Evolutionary conservation across 2,329 filamentous ascomycete genomes (phyloP).

Genomic region (Clarireedia homoeocarpa): DNA sequence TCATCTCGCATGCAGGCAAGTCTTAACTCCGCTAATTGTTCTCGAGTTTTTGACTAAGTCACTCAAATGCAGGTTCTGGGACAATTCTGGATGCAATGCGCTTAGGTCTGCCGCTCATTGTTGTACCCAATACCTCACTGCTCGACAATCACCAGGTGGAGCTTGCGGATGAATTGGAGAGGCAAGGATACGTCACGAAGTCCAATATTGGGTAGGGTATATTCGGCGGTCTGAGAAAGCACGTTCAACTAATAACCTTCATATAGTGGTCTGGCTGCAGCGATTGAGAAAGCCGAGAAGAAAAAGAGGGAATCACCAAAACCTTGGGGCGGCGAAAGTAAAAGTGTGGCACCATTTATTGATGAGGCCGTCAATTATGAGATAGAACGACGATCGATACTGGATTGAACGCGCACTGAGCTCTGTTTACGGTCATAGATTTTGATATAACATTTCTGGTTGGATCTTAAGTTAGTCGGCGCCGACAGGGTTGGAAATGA

Average conservation of each 20-base stretch:
- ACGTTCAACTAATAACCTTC: background rate
- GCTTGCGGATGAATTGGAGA: slow-evolving; percentile 68
- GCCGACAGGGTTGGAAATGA: background rate
- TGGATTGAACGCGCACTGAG: background rate
- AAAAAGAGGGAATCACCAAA: slow-evolving; percentile 6
- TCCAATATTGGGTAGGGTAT: slow-evolving; percentile 18
- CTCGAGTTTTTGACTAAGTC: background rate
- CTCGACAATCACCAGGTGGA: slow-evolving; percentile 89
- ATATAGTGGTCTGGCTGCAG: slow-evolving; percentile 15
- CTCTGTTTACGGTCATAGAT: background rate
- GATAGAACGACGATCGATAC: slow-evolving; percentile 12
- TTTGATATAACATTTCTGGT: background rate
- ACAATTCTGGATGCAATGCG: slow-evolving; percentile 79
- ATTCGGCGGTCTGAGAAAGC: background rate
- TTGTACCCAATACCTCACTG: slow-evolving; percentile 77
- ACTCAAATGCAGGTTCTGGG: slow-evolving; percentile 60
- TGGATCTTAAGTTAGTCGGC: background rate
- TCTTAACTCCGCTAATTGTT: slow-evolving; percentile 9
- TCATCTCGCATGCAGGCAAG: slow-evolving; percentile 85
- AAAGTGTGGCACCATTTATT: slow-evolving; percentile 18
- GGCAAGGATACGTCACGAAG: slow-evolving; percentile 63
- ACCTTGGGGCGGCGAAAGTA: slow-evolving; percentile 16
- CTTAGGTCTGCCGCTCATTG: slow-evolving; percentile 67
- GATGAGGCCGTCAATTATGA: slow-evolving; percentile 23
- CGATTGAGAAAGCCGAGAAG: slow-evolving; percentile 17